phyloP scores from a whole-genome alignment of 768 basidiomycete species.

The Kwoniella europaea region DNA sequence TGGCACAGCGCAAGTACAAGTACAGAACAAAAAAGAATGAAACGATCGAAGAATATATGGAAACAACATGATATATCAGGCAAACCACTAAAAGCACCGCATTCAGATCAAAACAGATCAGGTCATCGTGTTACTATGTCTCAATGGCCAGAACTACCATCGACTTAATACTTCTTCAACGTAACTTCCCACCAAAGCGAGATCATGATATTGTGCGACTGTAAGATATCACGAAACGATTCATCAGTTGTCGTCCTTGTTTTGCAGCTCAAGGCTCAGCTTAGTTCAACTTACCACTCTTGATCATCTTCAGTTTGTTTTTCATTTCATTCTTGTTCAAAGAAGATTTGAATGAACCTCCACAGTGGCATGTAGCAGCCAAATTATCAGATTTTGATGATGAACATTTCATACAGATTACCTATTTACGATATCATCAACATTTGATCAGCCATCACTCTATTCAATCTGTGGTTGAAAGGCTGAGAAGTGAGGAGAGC shows the following conservation, averaged over 20 bases:
- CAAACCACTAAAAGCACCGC: neutral
- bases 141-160: conserved; percentile 34
- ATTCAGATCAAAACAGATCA: neutral
- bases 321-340: conserved; percentile 73
- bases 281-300: conserved; percentile 61
- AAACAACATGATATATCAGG: neutral
- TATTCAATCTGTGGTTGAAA: too few species aligned
- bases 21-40: neutral
- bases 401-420: conserved; percentile 84
- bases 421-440: conserved; percentile 31
- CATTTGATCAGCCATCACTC: too few species aligned
- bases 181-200: conserved; percentile 54
- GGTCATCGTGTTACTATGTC: neutral
- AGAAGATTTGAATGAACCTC: conserved; percentile 78
- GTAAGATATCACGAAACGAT: neutral
- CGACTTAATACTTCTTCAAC: conserved; percentile 43
- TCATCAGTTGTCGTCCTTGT: neutral
- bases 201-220: conserved; percentile 57
- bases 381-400: conserved; percentile 90
- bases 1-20: neutral
- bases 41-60: neutral
- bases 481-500: too few species aligned
- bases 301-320: conserved; percentile 75
- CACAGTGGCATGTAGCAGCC: conserved; percentile 82
- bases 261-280: too few species aligned